Evolutionary conservation across 2,329 filamentous ascomycete genomes (phyloP), one percentile per base, ranked within the genome.

Genomic region (Coniochaeta sp.): DNA sequence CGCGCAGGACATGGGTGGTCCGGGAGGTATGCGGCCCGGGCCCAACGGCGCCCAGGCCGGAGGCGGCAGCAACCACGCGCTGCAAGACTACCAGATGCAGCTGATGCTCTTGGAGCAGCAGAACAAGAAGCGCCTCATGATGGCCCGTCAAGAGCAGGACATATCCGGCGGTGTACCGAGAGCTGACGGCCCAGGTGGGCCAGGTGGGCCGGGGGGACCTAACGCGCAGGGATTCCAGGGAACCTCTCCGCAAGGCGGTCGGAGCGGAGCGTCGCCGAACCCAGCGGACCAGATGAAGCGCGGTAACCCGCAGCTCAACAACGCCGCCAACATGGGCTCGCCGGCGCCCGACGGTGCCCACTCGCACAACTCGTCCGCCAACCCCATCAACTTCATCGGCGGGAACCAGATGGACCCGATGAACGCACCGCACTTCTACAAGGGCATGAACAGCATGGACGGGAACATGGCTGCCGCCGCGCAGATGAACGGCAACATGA

Each of bases 51-150:
- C 67, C 30, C 75, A 76, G 57, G 70, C 69, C 14, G 45, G 45
- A 18, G 76, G 70, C 60, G 77, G 73, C 49, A 87, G 85, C 68
- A 92, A 90, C 65, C 87, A 91, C 65, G 88, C 88, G 20, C 75
- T 92, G 45, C 87, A 91, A 67, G 88, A 94, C 66, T 92, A 92
- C 62, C 88, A 92, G 71, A 91, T 91, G 87, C 88, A 92, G 66
- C 71, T 92, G 64, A 92, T 91, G 88, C 71, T 91, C 48, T 77
- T 92, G 14, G 88, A 92, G 69, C 88, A 91, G 68, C 87, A 92
- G 69, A 92, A 92, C 61, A 92, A 91, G 76, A 91, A 91, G 69
- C 77, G 88, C 16, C 75, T 92, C 48, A 83, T 91, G 75, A 90
- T 91, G 87, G 88, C 88, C 32, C 82, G 88, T 16, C 86, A 85